phyloP scores from a whole-genome alignment of 75 land plant genomes.

The Pinus albicaulis region DNA sequence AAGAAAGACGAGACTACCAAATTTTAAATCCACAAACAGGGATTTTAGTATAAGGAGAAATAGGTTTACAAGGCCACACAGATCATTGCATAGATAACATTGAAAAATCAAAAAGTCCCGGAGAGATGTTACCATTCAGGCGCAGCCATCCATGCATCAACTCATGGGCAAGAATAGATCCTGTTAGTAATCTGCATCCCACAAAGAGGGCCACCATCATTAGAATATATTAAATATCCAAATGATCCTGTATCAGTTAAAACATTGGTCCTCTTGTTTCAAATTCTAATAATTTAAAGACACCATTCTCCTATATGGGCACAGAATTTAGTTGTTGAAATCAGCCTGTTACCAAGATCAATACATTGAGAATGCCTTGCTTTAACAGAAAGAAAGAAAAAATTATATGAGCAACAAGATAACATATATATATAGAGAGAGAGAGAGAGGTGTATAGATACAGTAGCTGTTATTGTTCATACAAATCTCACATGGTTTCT shows the following conservation, averaged over 20 bases:
- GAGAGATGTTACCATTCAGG: constrained; percentile 56
- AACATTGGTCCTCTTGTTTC: background rate
- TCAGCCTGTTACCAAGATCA: too few relatives aligned
- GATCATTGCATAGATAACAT: background rate
- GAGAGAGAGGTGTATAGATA: too few relatives aligned
- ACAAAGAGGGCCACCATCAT: constrained; percentile 3
- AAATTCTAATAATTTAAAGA: background rate
- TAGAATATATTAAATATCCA: constrained; percentile 1
- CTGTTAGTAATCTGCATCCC: constrained; percentile 74
- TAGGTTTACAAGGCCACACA: background rate
- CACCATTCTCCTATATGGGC: background rate
- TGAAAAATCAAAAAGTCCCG: background rate
- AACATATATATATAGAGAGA: too few relatives aligned
- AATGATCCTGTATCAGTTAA: background rate
- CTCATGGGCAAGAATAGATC: constrained; percentile 93
- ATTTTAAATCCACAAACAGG: background rate
- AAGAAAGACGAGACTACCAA: background rate
- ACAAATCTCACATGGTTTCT: too few relatives aligned
- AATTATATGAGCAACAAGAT: too few relatives aligned
- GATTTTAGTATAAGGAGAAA: background rate
- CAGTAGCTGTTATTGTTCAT: too few relatives aligned
- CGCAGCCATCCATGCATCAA: constrained; percentile 98
- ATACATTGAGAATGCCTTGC: background rate
- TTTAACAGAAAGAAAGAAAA: too few relatives aligned
- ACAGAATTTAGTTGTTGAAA: background rate